phyloP scores from a whole-genome alignment of 1,284 basidiomycete genomes.

The Boletus smithii region DNA sequence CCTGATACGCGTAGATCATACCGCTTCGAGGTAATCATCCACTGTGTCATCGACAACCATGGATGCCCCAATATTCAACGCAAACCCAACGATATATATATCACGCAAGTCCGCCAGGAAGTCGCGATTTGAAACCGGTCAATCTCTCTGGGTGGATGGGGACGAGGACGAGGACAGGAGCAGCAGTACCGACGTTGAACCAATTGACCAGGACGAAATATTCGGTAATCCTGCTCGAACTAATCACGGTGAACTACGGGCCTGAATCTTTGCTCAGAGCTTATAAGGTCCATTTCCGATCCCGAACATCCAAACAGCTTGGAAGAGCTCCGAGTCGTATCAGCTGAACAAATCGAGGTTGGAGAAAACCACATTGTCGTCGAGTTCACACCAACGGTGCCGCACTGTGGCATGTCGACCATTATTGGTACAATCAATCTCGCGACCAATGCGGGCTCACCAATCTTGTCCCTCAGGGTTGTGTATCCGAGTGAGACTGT shows the following conservation, averaged over 20 bases:
- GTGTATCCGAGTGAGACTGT: slow-evolving; percentile 86
- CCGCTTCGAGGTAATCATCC: neutral
- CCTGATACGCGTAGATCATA: slow-evolving; percentile 14
- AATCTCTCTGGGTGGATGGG: slow-evolving; percentile 52
- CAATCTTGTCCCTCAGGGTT: slow-evolving; percentile 55
- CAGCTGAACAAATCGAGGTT: slow-evolving; percentile 81
- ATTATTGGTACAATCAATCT: slow-evolving; percentile 68
- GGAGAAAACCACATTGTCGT: slow-evolving; percentile 73
- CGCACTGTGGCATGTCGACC: slow-evolving; percentile 97
- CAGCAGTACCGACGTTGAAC: slow-evolving; percentile 42
- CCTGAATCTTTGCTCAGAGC: slow-evolving; percentile 49
- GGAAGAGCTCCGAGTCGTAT: slow-evolving; percentile 95
- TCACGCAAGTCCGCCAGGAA: slow-evolving; percentile 40
- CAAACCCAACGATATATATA: slow-evolving; percentile 59
- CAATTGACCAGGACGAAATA: slow-evolving; percentile 68
- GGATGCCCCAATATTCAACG: slow-evolving; percentile 57
- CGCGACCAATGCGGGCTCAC: slow-evolving; percentile 1
- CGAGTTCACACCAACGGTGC: slow-evolving; percentile 96
- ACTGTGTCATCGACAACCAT: slow-evolving; percentile 27
- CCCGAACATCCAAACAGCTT: slow-evolving; percentile 98
- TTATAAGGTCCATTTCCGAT: slow-evolving; percentile 91
- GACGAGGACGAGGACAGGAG: slow-evolving; percentile 35
- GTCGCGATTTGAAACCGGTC: slow-evolving; percentile 33
- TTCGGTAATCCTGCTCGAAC: slow-evolving; percentile 46
- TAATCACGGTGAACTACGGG: neutral